A percentile compares a stretch with the other conserved stretches of the same genome.
Evolutionary conservation across 208 protist genomes (phyloP).

Genomic region (Ichthyophonus hoferi): DNA sequence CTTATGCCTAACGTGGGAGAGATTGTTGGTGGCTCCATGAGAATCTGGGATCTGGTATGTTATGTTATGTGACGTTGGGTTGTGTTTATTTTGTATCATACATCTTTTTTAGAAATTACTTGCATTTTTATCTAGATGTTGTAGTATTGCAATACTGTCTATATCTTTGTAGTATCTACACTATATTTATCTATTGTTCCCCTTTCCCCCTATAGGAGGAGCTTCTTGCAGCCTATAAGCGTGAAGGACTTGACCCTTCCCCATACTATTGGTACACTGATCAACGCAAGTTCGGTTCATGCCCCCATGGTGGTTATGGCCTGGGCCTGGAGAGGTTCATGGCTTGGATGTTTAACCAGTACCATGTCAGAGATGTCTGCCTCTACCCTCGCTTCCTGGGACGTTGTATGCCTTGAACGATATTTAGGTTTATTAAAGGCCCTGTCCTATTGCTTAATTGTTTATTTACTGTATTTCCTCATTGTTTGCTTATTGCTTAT

Average conservation of each 20-base stretch:
- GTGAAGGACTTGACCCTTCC: slow-evolving; percentile 83
- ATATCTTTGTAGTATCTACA: too few species aligned
- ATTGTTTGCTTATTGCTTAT: too few species aligned
- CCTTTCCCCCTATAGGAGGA: slow-evolving; percentile 70
- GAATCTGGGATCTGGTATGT: slow-evolving; percentile 72
- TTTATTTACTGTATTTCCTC: not conserved
- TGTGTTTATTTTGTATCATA: too few species aligned
- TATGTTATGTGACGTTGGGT: too few species aligned
- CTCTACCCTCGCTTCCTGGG: slow-evolving; percentile 90
- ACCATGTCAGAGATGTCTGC: slow-evolving; percentile 91
- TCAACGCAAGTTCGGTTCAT: slow-evolving; percentile 90
- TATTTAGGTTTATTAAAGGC: not conserved
- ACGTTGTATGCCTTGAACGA: slow-evolving; percentile 87
- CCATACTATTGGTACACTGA: slow-evolving; percentile 97
- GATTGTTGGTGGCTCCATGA: slow-evolving; percentile 96
- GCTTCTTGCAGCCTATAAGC: slow-evolving; percentile 81
- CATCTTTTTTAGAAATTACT: too few species aligned
- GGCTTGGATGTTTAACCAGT: slow-evolving; percentile 82
- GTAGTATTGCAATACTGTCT: too few species aligned
- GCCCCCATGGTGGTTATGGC: slow-evolving; percentile 94
- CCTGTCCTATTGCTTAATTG: not conserved
- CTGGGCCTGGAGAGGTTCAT: slow-evolving; percentile 93
- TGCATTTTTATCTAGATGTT: too few species aligned
- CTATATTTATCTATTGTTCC: not conserved
- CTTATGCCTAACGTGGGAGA: slow-evolving; percentile 95